Evolutionary conservation across 1,284 basidiomycete genomes (phyloP).

Genomic region (Ceratobasidium theobromae): DNA sequence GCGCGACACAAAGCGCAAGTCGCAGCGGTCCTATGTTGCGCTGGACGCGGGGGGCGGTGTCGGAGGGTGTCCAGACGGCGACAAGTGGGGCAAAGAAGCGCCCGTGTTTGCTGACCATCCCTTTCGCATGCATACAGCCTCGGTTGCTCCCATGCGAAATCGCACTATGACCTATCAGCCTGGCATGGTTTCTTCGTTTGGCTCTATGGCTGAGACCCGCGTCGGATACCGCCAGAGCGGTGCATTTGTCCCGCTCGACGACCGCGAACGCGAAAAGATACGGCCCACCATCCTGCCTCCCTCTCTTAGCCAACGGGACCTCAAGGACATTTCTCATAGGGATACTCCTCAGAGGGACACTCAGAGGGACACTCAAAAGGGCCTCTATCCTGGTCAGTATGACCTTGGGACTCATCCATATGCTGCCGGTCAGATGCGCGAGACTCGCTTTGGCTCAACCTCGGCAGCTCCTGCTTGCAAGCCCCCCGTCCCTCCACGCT

Average conservation of each 20-base stretch:
- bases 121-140: constrained; percentile 18
- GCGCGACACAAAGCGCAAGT: constrained; percentile 12
- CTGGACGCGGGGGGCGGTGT: constrained; percentile 12
- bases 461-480: constrained; percentile 22
- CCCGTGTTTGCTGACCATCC: constrained; percentile 18
- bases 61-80: constrained; percentile 4
- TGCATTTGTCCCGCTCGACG: constrained; percentile 21
- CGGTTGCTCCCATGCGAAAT: constrained; percentile 10
- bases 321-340: too few relatives aligned
- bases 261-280: constrained; percentile 22
- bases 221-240: constrained; percentile 24
- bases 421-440: neutral
- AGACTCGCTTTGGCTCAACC: constrained; percentile 11
- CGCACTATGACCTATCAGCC: constrained; percentile 24
- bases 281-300: constrained; percentile 20
- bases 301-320: constrained; percentile 17
- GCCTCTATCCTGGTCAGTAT: constrained; percentile 14
- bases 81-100: neutral
- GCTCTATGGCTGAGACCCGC: constrained; percentile 6
- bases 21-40: constrained; percentile 20
- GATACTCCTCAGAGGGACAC: neutral
- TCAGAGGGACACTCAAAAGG: neutral
- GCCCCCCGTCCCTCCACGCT: constrained; percentile 18
- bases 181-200: constrained; percentile 16
- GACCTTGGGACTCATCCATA: constrained; percentile 22